Conservation (phyloP, 139 green algal genomes). For the Tetraselmis chui region DNA sequence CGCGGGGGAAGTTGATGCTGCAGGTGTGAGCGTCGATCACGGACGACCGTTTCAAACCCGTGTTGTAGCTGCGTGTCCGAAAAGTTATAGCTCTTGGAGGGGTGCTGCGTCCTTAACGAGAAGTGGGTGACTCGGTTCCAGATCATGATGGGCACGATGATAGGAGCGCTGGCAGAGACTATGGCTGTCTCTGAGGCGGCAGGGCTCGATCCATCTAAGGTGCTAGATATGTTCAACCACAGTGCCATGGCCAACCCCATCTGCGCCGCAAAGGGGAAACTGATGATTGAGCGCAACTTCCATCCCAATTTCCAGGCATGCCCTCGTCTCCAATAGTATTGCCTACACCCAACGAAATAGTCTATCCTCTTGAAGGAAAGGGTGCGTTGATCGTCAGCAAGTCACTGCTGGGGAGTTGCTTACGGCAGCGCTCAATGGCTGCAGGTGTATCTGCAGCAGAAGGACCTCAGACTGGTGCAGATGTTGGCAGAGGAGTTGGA, state of each 20-base stretch:
- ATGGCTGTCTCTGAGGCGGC: conserved; percentile 1
- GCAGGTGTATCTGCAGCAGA: conserved; percentile 28
- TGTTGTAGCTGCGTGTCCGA: too few relatives aligned
- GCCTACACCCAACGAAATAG: too few relatives aligned
- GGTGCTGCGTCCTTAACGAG: too few relatives aligned
- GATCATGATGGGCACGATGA: conserved; percentile 17
- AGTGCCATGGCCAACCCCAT: conserved; percentile 17
- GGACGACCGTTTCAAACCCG: too few relatives aligned
- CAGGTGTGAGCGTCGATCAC: too few relatives aligned
- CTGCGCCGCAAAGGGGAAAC: conserved; percentile 13
- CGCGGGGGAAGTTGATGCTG: conserved; percentile 18
- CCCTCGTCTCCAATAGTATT: too few relatives aligned
- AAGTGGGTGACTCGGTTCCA: too few relatives aligned
- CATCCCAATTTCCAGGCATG: conserved; percentile 9
- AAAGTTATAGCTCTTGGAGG: too few relatives aligned
- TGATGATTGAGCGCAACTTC: conserved; percentile 18
- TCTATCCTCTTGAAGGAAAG: too few relatives aligned
- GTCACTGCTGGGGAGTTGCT: not conserved
- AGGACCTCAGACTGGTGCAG: conserved; percentile 16
- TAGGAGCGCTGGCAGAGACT: conserved; percentile 7
- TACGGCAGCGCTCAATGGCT: not conserved
- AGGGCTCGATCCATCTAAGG: conserved; percentile 1
- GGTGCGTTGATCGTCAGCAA: too few relatives aligned
- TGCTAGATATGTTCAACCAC: conserved; percentile 9
- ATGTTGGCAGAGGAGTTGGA: conserved; percentile 13